Base-by-base conservation (phyloP, 495 filamentous ascomycete genomes). In the Xylaria longipes region DNA sequence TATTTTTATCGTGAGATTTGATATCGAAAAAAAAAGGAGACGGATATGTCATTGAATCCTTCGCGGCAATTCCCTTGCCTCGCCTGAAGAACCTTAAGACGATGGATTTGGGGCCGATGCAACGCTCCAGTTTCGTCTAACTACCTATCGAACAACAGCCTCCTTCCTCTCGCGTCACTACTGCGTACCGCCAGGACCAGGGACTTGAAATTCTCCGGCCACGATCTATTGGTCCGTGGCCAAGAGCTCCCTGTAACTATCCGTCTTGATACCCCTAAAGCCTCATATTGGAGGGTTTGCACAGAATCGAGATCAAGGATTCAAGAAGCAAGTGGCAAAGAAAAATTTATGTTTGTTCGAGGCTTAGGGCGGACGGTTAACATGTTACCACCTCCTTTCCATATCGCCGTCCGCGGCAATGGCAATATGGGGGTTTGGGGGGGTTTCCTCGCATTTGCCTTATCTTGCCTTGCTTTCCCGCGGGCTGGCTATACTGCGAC, bases 1-100 rank as follows among this genome's bases (percentile, higher is more conserved):
- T 12, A 22, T 22, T 65, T 52, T 65, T 46, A 17, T 11, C n/a
- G 27, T 33, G 20, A 66, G 5, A 66, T 50, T 37, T 66, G 37
- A 57, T 57, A 56, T 61, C 20, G 3, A 31, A 14, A 33, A 11
- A 50, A 25, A 69, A 29, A 15, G 37, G 43, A 54, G 35, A 15
- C 8, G 50, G 46, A 15, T 20, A 46, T 60, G 56, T 57, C 35
- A 69, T 69, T 22, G 66, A 70, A 70, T 63, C 57, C 57, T 63
- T 43, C 58, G 56, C 68, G 68, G 68, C 57, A 67, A 39, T 67
- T 41, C 33, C 65, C 65, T 67, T 15, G 31, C 65, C 48, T 65
- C 62, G 62, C 62, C 62, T 65, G 60, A 63, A 37, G 3, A 12
- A 60, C 57, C 31, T 39, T 50, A 46, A 20, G 45, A 52, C 45